These are phyloP conservation scores for Lodderomyces parapsilosis DNA, from an alignment of 1,139 yeast species.

Conservation along the genomic window DNA sequence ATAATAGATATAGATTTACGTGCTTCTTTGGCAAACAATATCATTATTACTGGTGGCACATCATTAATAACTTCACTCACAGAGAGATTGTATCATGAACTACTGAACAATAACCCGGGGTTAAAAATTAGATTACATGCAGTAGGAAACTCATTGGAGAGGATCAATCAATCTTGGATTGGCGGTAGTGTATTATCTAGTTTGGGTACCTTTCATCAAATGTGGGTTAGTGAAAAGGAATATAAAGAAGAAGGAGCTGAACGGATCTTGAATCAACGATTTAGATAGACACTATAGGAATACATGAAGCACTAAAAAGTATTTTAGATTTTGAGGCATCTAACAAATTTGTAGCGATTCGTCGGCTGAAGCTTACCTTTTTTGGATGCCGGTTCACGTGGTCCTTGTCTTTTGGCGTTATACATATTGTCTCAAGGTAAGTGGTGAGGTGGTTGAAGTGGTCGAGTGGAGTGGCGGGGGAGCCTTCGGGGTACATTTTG, in stretches of 20 bases:
- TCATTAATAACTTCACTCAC: slow-evolving; percentile 86
- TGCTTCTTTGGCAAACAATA: slow-evolving; percentile 87
- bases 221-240: slow-evolving; percentile 92
- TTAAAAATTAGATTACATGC: slow-evolving; percentile 86
- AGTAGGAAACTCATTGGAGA: slow-evolving; percentile 79
- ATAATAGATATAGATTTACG: slow-evolving; percentile 84
- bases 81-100: slow-evolving; percentile 75
- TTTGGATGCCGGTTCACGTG: too few relatives aligned
- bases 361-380: too few relatives aligned
- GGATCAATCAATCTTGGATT: slow-evolving; percentile 88
- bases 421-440: background rate
- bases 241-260: slow-evolving; percentile 91
- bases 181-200: slow-evolving; percentile 94
- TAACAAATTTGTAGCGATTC: too few relatives aligned
- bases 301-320: background rate
- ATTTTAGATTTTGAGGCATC: background rate
- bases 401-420: too few relatives aligned
- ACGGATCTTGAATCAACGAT: slow-evolving; percentile 70
- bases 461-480: too few relatives aligned
- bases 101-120: slow-evolving; percentile 80
- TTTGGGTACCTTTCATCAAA: slow-evolving; percentile 93
- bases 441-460: background rate
- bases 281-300: slow-evolving; percentile 44
- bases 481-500: background rate
- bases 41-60: slow-evolving; percentile 87